Base-by-base conservation (phyloP, 805 yeast species). In the Cyberlindnera petersonii region DNA sequence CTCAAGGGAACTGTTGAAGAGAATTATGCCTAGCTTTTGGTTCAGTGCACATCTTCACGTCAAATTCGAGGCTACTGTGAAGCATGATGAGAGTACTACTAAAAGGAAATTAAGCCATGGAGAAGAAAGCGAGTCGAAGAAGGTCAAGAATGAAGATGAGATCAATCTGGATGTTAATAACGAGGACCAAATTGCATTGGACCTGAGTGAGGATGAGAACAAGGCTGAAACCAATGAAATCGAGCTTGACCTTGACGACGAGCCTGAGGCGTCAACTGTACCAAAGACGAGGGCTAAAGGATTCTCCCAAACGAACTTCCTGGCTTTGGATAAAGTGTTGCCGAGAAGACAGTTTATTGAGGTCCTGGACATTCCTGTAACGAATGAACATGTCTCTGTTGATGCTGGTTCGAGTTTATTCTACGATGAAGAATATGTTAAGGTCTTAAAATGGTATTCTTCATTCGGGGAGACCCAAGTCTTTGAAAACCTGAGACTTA, bases 31-130 rank as follows among this genome's bases (percentile, higher is more conserved):
- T 0, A 46, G 59, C 14, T 67, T 74, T 58, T 93, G 98, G 98
- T 75, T 86, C 44, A 77, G 93, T 49, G 94, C 94, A 9, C 98
- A 93, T 64, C 60, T 93, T 40, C 98, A 93, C 59, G 87, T 82
- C 2, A 65, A 64, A 38, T 93, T 74, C 53, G 67, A 65, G 6
- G 96, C 96, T 0, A 45, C 42, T 0, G 74, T 79, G 2, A 42
- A 53, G 1, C 77, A 74, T 54, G 42, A 43, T 11, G 28, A 26
- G 15, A 26, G 17, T 4, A 13, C 5, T 19, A 31, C n/a, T n/a
- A 46, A 34, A 39, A 43, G 52, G 26, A 47, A 44, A 31, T 31
- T 40, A 35, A 40, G 43, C 10, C 31, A 30, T 6, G 26, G 20
- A 18, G 43, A 42, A 6, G 32, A 35, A 2, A 36, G 31, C 19